Percentiles rank a stretch among this genome's conserved stretches.
Conservation (phyloP, 805 yeast species). For the Candida multigemmis region DNA sequence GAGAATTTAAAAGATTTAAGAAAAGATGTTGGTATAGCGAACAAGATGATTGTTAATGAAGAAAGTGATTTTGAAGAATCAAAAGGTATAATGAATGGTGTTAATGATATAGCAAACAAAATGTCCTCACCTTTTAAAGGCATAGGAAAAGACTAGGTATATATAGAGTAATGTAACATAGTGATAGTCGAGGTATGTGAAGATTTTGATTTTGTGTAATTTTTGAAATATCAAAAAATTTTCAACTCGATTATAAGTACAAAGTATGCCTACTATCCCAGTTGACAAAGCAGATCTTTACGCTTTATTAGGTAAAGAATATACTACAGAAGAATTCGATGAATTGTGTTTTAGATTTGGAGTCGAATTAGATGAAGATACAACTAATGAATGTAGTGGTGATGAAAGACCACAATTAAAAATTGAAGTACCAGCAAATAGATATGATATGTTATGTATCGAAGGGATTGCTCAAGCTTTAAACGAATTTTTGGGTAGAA, state of each 20-base stretch:
- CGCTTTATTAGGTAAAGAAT: constrained; percentile 53
- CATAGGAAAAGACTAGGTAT: constrained; percentile 1
- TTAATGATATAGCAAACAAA: background rate
- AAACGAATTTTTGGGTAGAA: constrained; percentile 77
- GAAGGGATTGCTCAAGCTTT: constrained; percentile 97
- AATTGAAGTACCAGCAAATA: constrained; percentile 95
- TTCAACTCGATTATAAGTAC: too few species aligned
- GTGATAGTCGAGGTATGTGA: background rate
- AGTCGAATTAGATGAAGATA: constrained; percentile 95
- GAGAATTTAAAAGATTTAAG: constrained; percentile 8
- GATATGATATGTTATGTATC: constrained; percentile 96
- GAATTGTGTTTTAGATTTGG: constrained; percentile 97
- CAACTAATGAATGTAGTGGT: constrained; percentile 63
- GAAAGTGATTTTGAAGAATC: too few species aligned
- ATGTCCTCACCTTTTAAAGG: too few species aligned
- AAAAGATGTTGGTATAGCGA: constrained; percentile 7
- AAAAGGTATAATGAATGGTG: background rate
- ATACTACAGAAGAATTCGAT: constrained; percentile 85
- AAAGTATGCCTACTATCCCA: constrained; percentile 89
- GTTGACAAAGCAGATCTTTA: constrained; percentile 92
- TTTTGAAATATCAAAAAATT: background rate
- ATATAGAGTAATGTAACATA: background rate
- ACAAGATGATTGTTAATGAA: too few species aligned
- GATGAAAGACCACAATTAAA: constrained; percentile 94
- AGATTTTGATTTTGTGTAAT: background rate